Evolutionary conservation across 2,329 filamentous ascomycete species (phyloP).

Genomic region (Reticulascus tulasneorum): DNA sequence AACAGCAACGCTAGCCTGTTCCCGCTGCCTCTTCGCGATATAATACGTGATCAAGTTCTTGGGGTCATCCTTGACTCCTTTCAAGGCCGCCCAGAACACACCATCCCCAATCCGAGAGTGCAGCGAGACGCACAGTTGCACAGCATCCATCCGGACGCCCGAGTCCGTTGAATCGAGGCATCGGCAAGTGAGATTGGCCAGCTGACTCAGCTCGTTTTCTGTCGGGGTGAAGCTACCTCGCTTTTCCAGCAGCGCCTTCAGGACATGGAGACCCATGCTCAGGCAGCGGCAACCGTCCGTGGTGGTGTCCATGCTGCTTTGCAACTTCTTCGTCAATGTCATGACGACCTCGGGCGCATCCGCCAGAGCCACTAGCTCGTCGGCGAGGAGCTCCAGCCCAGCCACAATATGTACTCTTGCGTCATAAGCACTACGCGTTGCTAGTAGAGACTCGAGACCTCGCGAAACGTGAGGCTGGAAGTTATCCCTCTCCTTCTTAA

Average conservation of each 20-base stretch:
- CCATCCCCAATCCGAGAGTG: slow-evolving; percentile 58
- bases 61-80: slow-evolving; percentile 63
- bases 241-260: slow-evolving; percentile 55
- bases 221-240: slow-evolving; percentile 44
- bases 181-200: slow-evolving; percentile 47
- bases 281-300: slow-evolving; percentile 47
- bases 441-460: slow-evolving; percentile 63
- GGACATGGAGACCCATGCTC: slow-evolving; percentile 61
- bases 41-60: slow-evolving; percentile 79
- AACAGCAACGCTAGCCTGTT: slow-evolving; percentile 25
- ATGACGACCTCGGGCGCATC: slow-evolving; percentile 57
- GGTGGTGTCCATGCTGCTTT: slow-evolving; percentile 37
- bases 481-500: slow-evolving; percentile 61
- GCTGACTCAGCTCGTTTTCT: slow-evolving; percentile 46
- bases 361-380: slow-evolving; percentile 65
- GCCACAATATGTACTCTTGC: slow-evolving; percentile 67
- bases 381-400: slow-evolving; percentile 68
- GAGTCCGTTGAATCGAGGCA: slow-evolving; percentile 59
- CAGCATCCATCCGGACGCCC: slow-evolving; percentile 68
- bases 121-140: slow-evolving; percentile 71
- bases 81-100: slow-evolving; percentile 65
- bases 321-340: slow-evolving; percentile 48
- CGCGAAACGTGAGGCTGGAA: slow-evolving; percentile 66
- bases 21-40: slow-evolving; percentile 66
- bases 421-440: slow-evolving; percentile 63